Evolutionary conservation across 2,329 filamentous ascomycete species (phyloP), one percentile per base, ranked within the genome.

Genomic region (Periconia digitata): DNA sequence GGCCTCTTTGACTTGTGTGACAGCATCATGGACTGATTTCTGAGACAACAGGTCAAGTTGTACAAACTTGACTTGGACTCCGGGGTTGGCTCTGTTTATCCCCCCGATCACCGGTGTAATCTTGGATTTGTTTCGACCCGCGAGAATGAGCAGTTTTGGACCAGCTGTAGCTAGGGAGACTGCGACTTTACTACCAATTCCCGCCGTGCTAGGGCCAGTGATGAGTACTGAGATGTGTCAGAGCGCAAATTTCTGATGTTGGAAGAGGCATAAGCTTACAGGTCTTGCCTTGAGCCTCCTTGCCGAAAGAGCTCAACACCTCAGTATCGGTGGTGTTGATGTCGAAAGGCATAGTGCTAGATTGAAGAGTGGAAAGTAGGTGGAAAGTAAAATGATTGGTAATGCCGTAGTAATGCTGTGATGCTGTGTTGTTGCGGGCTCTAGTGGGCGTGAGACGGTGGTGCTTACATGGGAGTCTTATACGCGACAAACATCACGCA

Each of bases 1-100:
- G 8, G 74, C 58, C 27, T 73, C 59, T 50, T 75, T 70, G 15
- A 76, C 60, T 2, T 49, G 54, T 3, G 60, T 50, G 3, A 65
- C 70, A 4, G 70, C 71, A 8, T 51, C 36, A 32, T 61, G 53
- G 22, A 70, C 53, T 13, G 63, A 66, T 2, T 53, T 52, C 34
- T 67, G 55, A 8, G 59, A 61, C 6, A 53, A 49, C 3, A 73
- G 62, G 48, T 74, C 69, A 8, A 73, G 53, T 10, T 45, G 2
- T 15, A 58, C 40, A 2, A 54, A 46, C 29, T 66, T 67, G 0
- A 58, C 60, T 8, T 58, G 39, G 38, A 74, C 63, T 0, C 49
- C 44, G 0, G 36, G 22, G 18, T 32, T 41, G 8, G 6, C 15
- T 8, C 22, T 15, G 8, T 23, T 74, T 68, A 43, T 70, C 36